phyloP scores from a whole-genome alignment of 768 basidiomycete species.

The Leucocoprinus leucothites region DNA sequence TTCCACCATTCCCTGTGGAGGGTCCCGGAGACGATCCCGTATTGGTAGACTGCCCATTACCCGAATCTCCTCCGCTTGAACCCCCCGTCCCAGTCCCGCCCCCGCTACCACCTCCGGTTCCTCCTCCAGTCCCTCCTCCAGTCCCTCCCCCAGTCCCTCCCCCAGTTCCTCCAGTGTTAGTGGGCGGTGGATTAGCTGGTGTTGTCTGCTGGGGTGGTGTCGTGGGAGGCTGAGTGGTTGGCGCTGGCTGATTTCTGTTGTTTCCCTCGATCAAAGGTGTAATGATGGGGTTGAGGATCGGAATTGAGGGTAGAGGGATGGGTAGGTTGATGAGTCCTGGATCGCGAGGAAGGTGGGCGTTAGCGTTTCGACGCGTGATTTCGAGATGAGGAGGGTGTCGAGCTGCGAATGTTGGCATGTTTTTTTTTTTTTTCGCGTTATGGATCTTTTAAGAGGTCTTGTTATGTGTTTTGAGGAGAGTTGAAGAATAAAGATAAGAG shows the following conservation, averaged over 20 bases:
- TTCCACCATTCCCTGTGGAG: neutral
- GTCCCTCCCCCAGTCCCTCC: conserved; percentile 10
- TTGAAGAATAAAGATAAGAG: neutral
- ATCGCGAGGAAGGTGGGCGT: conserved; percentile 22
- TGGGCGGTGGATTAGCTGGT: neutral
- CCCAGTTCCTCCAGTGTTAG: conserved; percentile 16
- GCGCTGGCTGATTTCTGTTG: conserved; percentile 10
- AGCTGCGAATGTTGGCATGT: conserved; percentile 2
- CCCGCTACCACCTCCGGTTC: conserved; percentile 14
- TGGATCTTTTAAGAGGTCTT: neutral
- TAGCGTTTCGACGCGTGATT: neutral
- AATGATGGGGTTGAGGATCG: conserved; percentile 35
- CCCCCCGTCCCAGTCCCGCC: conserved; percentile 15
- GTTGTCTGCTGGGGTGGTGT: conserved; percentile 15
- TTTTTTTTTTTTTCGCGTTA: too few species aligned
- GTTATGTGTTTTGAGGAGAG: neutral
- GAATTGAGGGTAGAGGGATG: conserved; percentile 36
- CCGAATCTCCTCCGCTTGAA: neutral
- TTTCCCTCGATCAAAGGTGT: conserved; percentile 29
- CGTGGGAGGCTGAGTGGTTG: neutral
- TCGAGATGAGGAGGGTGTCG: conserved; percentile 3
- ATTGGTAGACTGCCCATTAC: neutral
- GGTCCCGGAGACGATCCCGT: neutral
- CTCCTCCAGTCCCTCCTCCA: conserved; percentile 12
- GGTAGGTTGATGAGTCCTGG: conserved; percentile 31